Conservation (phyloP, 768 basidiomycete species). For the Plicaturopsis crispa region DNA sequence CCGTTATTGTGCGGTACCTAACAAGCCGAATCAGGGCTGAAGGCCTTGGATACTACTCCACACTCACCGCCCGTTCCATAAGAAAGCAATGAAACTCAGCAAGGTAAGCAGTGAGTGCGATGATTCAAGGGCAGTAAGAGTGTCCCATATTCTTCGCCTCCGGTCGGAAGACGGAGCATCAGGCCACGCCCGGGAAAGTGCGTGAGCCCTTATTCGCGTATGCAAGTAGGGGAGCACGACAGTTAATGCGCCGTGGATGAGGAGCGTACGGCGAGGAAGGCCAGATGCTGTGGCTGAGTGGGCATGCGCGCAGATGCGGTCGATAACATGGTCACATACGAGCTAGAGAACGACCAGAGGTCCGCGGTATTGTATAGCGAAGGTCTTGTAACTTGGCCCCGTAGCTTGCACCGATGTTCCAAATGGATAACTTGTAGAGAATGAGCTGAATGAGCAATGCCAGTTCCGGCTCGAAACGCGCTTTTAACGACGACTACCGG, state of each 20-base stretch:
- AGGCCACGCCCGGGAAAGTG: conserved; percentile 83
- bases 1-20: conserved; percentile 82
- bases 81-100: conserved; percentile 73
- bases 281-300: conserved; percentile 42
- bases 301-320: conserved; percentile 8
- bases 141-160: conserved; percentile 66
- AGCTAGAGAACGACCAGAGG: conserved; percentile 16
- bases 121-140: conserved; percentile 61
- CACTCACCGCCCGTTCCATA: conserved; percentile 80
- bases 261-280: conserved; percentile 50
- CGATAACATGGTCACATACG: conserved; percentile 24
- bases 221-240: conserved; percentile 76
- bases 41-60: not conserved
- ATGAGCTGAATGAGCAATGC: conserved; percentile 58
- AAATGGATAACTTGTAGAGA: conserved; percentile 78
- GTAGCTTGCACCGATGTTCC: conserved; percentile 75
- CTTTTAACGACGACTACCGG: conserved; percentile 45
- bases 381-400: conserved; percentile 80
- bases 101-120: conserved; percentile 54
- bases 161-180: conserved; percentile 78
- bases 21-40: not conserved
- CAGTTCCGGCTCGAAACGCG: conserved; percentile 70
- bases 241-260: conserved; percentile 66
- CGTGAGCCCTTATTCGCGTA: conserved; percentile 62
- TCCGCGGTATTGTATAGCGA: conserved; percentile 38